Base-by-base conservation (phyloP, 2,329 filamentous ascomycete genomes). In the Sclerotinia borealis region DNA sequence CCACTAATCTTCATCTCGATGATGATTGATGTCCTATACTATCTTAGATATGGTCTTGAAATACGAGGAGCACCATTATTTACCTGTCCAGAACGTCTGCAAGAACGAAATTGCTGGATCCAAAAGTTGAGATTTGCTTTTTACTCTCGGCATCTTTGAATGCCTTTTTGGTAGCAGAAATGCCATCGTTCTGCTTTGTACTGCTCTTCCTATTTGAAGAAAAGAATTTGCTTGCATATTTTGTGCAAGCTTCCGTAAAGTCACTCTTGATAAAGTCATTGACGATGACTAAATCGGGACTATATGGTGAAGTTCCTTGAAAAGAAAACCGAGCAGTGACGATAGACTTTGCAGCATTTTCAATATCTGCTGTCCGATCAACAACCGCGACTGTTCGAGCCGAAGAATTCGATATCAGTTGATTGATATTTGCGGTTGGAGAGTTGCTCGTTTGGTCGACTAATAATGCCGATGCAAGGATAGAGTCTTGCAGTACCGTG, bases 201-300 rank as follows among this genome's bases (percentile, higher is more conserved):
- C n/a, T 19, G 43, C 43, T 19, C 43, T 22, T 25, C n/a, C 43
- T 47, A 47, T 47, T 47, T 47, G n/a, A 22, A 47, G n/a, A 25
- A 25, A 47, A 47, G 7, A 54, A 54, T 25, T 47, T 47, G 10
- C 59, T 63, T n/a, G 65, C 67, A 61, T 65, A 59, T 43, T 62
- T 27, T 2, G 67, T 29, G 39, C 66, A 69, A 1, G 63, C 62
- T 25, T 60, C 48, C 1, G 25, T 60, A 66, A 88, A 86, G 0
- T 78, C 76, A 61, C 81, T 77, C 74, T 83, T 82, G 4, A 79
- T 76, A 64, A 81, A 88, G 66, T 88, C 85, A 65, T 88, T 86
- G n/a, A 89, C 85, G 0, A 88, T 73, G 0, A 88, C 81, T 0
- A 87, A 36, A 68, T 88, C 85, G 0, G 86, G 86, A 0, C 84